These are phyloP conservation scores for Miscanthus lutarioriparius DNA, from an alignment of 176 grass and related monocot species.

Conservation along the genomic window DNA sequence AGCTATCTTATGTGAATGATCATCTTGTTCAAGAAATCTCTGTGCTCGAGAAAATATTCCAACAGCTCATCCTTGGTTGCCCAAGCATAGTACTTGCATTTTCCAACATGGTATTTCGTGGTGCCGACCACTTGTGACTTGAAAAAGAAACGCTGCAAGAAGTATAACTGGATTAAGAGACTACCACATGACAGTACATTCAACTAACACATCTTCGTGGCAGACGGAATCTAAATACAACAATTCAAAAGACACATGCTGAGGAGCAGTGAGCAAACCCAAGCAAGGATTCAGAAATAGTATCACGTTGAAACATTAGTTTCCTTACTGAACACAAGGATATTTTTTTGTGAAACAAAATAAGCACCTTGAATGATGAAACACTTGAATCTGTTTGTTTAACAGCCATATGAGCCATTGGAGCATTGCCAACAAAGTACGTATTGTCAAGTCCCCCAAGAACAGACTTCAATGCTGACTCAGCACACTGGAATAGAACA, in stretches of 20 bases:
- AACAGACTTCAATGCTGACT: constrained; percentile 82
- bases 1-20: constrained; percentile 66
- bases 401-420: constrained; percentile 81
- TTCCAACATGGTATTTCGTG: constrained; percentile 51
- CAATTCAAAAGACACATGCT: neutral
- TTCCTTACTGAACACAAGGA: neutral
- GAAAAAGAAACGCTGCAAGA: constrained; percentile 88
- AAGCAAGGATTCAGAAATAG: neutral
- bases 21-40: constrained; percentile 76
- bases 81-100: constrained; percentile 82
- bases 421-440: constrained; percentile 97
- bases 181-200: neutral
- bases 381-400: constrained; percentile 43
- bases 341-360: neutral
- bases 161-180: constrained; percentile 13
- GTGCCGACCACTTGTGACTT: constrained; percentile 89
- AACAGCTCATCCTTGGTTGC: constrained; percentile 89
- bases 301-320: neutral
- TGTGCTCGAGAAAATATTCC: constrained; percentile 68
- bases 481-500: constrained; percentile 69
- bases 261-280: neutral
- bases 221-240: neutral
- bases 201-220: neutral
- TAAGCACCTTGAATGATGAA: constrained; percentile 69
- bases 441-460: constrained; percentile 74